Conservation (phyloP, 1,139 yeast species). For the Saccharomycopsis hybrid region DNA sequence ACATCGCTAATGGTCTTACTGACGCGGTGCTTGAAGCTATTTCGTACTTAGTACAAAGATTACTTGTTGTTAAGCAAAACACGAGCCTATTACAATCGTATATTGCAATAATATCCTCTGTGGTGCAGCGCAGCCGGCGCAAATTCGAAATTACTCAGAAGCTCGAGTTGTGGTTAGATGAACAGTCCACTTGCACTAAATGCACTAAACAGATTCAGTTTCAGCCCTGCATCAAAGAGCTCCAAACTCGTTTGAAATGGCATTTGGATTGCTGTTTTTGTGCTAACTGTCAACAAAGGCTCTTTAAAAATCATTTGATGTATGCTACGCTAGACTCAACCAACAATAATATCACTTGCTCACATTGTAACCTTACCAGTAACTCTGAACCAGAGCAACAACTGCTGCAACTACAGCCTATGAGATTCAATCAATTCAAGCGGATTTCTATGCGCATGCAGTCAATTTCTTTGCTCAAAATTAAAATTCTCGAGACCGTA, state of each 20-base stretch:
- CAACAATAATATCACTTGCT: constrained; percentile 6
- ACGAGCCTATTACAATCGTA: constrained; percentile 4
- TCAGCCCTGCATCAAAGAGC: constrained; percentile 11
- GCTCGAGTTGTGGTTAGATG: constrained; percentile 15
- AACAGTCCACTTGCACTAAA: constrained; percentile 5
- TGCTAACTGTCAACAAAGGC: constrained; percentile 4
- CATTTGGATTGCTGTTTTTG: constrained; percentile 15
- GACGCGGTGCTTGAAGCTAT: constrained; percentile 7
- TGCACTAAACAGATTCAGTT: constrained; percentile 10
- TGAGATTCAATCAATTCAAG: constrained; percentile 1
- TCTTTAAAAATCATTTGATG: constrained; percentile 6
- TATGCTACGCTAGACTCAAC: constrained; percentile 4
- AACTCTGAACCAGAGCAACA: too few relatives aligned
- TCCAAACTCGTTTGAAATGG: constrained; percentile 11
- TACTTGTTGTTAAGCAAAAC: constrained; percentile 5
- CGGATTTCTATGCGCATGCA: constrained; percentile 7
- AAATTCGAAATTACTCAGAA: constrained; percentile 13
- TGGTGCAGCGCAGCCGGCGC: not conserved
- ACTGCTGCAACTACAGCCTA: not conserved
- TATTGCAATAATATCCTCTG: not conserved
- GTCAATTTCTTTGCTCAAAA: constrained; percentile 11
- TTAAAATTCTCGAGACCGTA: constrained; percentile 8
- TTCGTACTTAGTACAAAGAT: constrained; percentile 14
- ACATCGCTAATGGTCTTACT: not conserved
- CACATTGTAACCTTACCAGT: not conserved